A percentile compares a stretch with the other conserved stretches of the same genome.
Evolutionary conservation across 1,284 basidiomycete genomes (phyloP).

Genomic region (Chalciporus piperatoides): DNA sequence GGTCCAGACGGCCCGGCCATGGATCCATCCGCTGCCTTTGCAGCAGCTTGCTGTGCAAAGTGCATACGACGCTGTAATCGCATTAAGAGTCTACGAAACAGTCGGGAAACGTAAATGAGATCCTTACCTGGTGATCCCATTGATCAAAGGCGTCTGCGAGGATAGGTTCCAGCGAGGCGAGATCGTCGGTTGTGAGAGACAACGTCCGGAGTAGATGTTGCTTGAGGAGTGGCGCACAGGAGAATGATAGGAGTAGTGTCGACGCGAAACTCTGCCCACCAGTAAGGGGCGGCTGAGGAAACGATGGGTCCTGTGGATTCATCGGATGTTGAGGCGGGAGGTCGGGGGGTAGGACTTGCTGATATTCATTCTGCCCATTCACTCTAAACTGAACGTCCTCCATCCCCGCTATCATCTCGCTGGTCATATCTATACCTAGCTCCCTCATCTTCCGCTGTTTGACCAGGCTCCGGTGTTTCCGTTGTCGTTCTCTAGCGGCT

Average conservation of each 20-base stretch:
- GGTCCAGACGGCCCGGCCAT: constrained; percentile 36
- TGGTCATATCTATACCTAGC: constrained; percentile 71
- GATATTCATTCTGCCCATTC: constrained; percentile 54
- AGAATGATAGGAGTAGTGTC: constrained; percentile 65
- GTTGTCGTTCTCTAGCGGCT: constrained; percentile 70
- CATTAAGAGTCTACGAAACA: constrained; percentile 4
- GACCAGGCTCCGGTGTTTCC: constrained; percentile 71
- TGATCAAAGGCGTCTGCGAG: constrained; percentile 79
- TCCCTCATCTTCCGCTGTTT: constrained; percentile 75
- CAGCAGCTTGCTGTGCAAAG: constrained; percentile 53
- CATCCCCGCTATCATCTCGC: constrained; percentile 57
- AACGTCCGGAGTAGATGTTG: constrained; percentile 67
- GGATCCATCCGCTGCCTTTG: constrained; percentile 30
- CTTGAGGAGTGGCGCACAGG: constrained; percentile 66
- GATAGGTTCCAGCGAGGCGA: constrained; percentile 70
- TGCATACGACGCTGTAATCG: constrained; percentile 55
- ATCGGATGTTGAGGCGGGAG: constrained; percentile 36
- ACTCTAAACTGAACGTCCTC: constrained; percentile 61
- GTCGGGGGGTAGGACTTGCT: constrained; percentile 52
- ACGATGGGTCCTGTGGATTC: constrained; percentile 42
- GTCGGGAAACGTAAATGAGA: neutral
- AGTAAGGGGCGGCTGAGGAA: constrained; percentile 37
- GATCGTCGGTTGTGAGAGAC: constrained; percentile 70
- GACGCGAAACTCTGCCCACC: constrained; percentile 72
- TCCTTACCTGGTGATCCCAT: constrained; percentile 69